These are phyloP conservation scores for Eutrema japonicum DNA, from an alignment of 345 rosid species.

Conservation along the genomic window DNA sequence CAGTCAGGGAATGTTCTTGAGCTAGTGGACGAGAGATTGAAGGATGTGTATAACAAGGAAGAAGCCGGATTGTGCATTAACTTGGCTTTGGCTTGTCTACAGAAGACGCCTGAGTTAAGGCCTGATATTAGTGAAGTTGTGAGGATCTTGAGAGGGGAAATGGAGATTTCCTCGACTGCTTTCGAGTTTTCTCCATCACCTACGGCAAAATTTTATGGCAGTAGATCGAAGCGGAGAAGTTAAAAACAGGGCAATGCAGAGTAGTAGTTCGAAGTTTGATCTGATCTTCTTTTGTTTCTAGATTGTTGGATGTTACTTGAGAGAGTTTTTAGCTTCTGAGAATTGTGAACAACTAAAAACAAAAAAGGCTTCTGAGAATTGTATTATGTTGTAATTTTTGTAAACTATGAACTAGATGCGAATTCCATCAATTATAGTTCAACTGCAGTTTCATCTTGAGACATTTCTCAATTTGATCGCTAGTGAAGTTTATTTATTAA, in stretches of 20 bases:
- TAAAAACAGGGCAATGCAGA: conserved; percentile 50
- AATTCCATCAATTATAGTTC: neutral
- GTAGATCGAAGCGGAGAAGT: conserved; percentile 60
- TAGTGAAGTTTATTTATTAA: neutral
- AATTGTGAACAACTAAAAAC: neutral
- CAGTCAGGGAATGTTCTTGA: conserved; percentile 81
- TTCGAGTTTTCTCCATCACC: conserved; percentile 95
- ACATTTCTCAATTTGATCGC: neutral
- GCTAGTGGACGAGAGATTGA: conserved; percentile 86
- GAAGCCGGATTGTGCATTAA: conserved; percentile 87
- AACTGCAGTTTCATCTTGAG: neutral
- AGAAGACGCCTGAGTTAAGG: conserved; percentile 85
- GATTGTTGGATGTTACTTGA: conserved; percentile 21
- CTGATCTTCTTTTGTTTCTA: conserved; percentile 28
- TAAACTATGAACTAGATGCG: conserved; percentile 25
- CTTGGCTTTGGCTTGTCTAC: conserved; percentile 82
- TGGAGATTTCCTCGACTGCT: conserved; percentile 68
- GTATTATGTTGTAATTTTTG: conserved; percentile 36
- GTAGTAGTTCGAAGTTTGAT: conserved; percentile 40
- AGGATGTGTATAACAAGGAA: conserved; percentile 69
- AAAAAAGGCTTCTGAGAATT: conserved; percentile 5
- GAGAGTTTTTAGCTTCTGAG: conserved; percentile 22
- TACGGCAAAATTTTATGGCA: conserved; percentile 62
- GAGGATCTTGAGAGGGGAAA: conserved; percentile 84
- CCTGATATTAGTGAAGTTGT: conserved; percentile 84